phyloP scores from a whole-genome alignment of 2,329 filamentous ascomycete genomes.

The Claviceps sp. region DNA sequence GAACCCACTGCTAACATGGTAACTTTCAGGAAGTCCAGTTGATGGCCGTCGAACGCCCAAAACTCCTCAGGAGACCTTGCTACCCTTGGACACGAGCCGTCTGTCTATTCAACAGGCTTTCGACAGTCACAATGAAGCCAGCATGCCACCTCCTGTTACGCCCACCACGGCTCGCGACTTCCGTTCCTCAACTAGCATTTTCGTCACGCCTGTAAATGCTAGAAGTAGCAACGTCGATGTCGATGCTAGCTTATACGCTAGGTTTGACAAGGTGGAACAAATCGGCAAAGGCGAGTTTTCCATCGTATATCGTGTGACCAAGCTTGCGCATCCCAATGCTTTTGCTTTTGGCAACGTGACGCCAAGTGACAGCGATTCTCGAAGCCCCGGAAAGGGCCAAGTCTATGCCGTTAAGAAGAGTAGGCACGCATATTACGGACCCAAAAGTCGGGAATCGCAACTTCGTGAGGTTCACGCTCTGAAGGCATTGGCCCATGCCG shows the following conservation, averaged over 20 bases:
- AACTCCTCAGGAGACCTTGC: constrained; percentile 64
- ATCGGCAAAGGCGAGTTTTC: constrained; percentile 89
- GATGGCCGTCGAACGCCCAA: constrained; percentile 51
- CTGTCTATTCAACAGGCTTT: constrained; percentile 62
- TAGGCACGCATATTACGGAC: constrained; percentile 63
- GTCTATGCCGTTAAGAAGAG: constrained; percentile 94
- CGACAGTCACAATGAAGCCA: constrained; percentile 21
- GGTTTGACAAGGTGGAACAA: constrained; percentile 69
- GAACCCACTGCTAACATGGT: neutral
- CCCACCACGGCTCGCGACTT: constrained; percentile 53
- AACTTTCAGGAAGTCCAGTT: constrained; percentile 42
- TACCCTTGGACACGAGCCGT: constrained; percentile 67
- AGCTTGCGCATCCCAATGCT: constrained; percentile 17
- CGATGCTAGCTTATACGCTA: constrained; percentile 57
- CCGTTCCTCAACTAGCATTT: constrained; percentile 35
- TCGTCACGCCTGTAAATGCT: constrained; percentile 57
- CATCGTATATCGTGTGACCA: constrained; percentile 68
- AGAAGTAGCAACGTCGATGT: constrained; percentile 55
- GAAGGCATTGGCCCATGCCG: constrained; percentile 60
- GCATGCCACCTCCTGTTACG: constrained; percentile 53
- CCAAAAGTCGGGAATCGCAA: constrained; percentile 68
- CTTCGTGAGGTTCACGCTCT: constrained; percentile 74
- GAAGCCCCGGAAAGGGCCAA: constrained; percentile 38
- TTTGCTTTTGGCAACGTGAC: constrained; percentile 30
- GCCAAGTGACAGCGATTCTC: constrained; percentile 33